phyloP scores from a whole-genome alignment of 345 rosid genomes.

The Arabidopsis arenosa region DNA sequence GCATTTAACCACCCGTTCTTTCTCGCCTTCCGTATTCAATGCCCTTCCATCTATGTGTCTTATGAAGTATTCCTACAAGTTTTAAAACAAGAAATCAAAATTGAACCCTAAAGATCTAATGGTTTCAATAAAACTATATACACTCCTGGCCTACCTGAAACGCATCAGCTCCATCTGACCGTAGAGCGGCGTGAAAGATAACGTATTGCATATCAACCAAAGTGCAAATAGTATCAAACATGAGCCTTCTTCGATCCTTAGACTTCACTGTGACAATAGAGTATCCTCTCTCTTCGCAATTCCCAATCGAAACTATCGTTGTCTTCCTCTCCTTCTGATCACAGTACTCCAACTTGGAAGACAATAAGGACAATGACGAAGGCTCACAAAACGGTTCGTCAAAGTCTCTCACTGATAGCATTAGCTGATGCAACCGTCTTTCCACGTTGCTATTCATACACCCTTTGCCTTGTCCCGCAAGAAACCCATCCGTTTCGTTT shows the following conservation, averaged over 20 bases:
- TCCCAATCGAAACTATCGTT: conserved; percentile 54
- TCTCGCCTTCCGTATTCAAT: conserved; percentile 93
- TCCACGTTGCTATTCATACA: conserved; percentile 57
- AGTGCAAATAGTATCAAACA: conserved; percentile 82
- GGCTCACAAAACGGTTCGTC: conserved; percentile 49
- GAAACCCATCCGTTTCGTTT: conserved; percentile 49
- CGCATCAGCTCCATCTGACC: conserved; percentile 55
- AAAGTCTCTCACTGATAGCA: conserved; percentile 74
- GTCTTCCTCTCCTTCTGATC: conserved; percentile 45
- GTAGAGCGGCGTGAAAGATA: conserved; percentile 71
- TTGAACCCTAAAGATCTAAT: too few species aligned
- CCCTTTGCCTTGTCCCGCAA: conserved; percentile 51
- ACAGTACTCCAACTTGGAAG: conserved; percentile 31
- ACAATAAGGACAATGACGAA: conserved; percentile 31
- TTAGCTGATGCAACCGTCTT: conserved; percentile 72
- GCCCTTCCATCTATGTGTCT: conserved; percentile 89
- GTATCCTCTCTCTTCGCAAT: conserved; percentile 69
- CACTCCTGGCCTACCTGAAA: conserved; percentile 58
- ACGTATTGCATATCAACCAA: conserved; percentile 82
- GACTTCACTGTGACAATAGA: conserved; percentile 67
- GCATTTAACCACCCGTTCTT: conserved; percentile 87
- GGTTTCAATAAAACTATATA: neutral
- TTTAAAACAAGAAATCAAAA: conserved; percentile 23
- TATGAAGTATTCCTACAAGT: conserved; percentile 81
- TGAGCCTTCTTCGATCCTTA: conserved; percentile 70